phyloP scores from a whole-genome alignment of 2,329 filamentous ascomycete genomes.

The Penicillium concentricum region DNA sequence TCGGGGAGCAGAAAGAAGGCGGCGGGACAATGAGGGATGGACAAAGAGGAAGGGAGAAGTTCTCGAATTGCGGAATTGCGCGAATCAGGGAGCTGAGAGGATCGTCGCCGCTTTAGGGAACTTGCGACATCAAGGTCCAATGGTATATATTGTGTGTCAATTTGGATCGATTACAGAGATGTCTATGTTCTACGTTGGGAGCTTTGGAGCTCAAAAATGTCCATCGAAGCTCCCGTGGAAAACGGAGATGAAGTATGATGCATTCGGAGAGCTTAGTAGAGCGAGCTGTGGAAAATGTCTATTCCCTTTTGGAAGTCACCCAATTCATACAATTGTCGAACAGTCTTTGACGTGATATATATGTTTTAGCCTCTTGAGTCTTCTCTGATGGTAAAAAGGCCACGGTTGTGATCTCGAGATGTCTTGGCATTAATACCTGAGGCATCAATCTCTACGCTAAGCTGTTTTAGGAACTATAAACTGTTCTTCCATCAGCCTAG shows the following conservation, averaged over 20 bases:
- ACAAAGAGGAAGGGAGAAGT: constrained; percentile 27
- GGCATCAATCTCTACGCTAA: background rate
- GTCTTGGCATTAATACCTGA: constrained; percentile 3
- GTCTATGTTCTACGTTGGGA: constrained; percentile 1
- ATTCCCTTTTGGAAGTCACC: background rate
- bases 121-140: constrained; percentile 6
- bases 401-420: constrained; percentile 3
- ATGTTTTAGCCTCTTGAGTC: background rate
- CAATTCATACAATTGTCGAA: background rate
- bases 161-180: background rate
- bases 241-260: constrained; percentile 5
- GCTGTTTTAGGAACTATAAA: constrained; percentile 4
- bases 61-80: constrained; percentile 19
- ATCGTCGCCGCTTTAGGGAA: constrained; percentile 27
- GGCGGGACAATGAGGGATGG: constrained; percentile 15
- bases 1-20: constrained; percentile 7
- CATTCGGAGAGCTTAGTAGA: constrained; percentile 3
- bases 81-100: constrained; percentile 23
- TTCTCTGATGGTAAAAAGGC: constrained; percentile 1
- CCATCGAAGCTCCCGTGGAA: background rate
- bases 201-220: constrained; percentile 3
- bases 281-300: background rate
- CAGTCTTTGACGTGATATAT: background rate
- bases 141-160: background rate
- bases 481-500: background rate